A percentile compares a stretch with the other conserved stretches of the same genome.
These are phyloP conservation scores for Iodosphaeria phyllophila DNA, from an alignment of 2,329 filamentous ascomycete species.

Conservation along the genomic window DNA sequence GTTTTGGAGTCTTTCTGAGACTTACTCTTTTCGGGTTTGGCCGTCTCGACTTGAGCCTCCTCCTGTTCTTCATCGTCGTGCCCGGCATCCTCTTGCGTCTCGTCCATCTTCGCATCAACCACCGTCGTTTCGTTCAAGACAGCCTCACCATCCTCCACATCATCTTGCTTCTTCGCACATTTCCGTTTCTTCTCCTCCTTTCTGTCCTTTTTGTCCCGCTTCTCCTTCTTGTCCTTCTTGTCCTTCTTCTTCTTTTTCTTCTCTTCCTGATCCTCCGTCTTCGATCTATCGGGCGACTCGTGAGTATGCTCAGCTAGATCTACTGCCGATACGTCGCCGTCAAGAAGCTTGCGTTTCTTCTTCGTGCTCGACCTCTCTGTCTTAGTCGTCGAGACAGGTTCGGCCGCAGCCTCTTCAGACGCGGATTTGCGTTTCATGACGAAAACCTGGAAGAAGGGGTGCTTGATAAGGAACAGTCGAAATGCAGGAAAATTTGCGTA, in stretches of 20 bases:
- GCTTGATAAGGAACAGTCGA: too few species aligned
- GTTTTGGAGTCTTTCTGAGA: background rate
- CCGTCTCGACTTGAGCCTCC: constrained; percentile 3
- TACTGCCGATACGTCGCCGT: too few species aligned
- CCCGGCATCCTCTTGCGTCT: constrained; percentile 1
- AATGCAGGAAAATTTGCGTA: background rate
- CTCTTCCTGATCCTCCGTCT: constrained; percentile 7
- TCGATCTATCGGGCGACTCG: constrained; percentile 2
- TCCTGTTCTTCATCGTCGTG: constrained; percentile 1
- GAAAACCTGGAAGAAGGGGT: constrained; percentile 3
- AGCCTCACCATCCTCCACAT: constrained; percentile 2
- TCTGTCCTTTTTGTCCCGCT: constrained; percentile 6
- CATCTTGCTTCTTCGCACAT: constrained; percentile 3
- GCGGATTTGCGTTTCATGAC: constrained; percentile 11
- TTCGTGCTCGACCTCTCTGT: constrained; percentile 8
- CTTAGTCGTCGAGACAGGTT: constrained; percentile 4
- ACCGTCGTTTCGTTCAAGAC: constrained; percentile 1
- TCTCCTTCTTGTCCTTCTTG: constrained; percentile 8
- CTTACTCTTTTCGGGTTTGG: constrained; percentile 1
- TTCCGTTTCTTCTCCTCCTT: constrained; percentile 5
- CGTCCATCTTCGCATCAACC: constrained; percentile 1
- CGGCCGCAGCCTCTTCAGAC: constrained; percentile 7
- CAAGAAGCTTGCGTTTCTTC: constrained; percentile 10
- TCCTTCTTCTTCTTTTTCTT: constrained; percentile 12
- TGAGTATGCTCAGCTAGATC: too few species aligned